A percentile compares a stretch with the other conserved stretches of the same genome.
Conservation (phyloP, 257 asterid species). For the Ophiorrhiza pumila region DNA sequence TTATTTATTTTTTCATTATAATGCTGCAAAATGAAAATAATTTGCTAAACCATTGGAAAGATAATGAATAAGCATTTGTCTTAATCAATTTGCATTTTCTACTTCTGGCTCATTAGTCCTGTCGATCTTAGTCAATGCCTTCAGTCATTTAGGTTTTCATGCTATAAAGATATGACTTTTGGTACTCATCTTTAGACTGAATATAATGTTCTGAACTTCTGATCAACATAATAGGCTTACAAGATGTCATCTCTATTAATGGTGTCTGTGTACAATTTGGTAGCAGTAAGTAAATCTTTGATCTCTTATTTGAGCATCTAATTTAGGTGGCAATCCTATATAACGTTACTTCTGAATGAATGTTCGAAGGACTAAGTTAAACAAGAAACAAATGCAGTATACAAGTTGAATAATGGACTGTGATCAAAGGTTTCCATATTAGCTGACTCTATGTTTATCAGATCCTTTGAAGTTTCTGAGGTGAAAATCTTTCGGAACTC, state of each 20-base stretch:
- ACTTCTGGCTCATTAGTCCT: neutral
- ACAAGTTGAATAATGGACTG: neutral
- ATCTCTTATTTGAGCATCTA: neutral
- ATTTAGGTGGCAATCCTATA: neutral
- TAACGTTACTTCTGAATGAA: neutral
- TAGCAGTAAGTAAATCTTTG: neutral
- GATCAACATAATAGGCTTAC: neutral
- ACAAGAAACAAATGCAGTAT: neutral
- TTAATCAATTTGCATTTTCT: neutral
- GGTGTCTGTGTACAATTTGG: neutral
- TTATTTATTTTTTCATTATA: neutral
- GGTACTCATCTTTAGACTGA: neutral
- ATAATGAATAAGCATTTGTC: neutral
- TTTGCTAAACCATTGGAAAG: neutral
- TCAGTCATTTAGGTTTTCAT: conserved; percentile 5
- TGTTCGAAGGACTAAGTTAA: neutral
- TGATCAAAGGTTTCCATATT: neutral
- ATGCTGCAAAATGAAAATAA: neutral
- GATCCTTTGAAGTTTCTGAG: neutral
- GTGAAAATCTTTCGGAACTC: neutral
- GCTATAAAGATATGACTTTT: conserved; percentile 1
- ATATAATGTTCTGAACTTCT: too few relatives aligned
- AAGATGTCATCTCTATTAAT: neutral
- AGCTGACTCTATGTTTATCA: neutral
- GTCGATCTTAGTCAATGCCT: neutral